Evolutionary conservation across 208 protist genomes (phyloP).

Genomic region (Kentomonas sorsogonicus): DNA sequence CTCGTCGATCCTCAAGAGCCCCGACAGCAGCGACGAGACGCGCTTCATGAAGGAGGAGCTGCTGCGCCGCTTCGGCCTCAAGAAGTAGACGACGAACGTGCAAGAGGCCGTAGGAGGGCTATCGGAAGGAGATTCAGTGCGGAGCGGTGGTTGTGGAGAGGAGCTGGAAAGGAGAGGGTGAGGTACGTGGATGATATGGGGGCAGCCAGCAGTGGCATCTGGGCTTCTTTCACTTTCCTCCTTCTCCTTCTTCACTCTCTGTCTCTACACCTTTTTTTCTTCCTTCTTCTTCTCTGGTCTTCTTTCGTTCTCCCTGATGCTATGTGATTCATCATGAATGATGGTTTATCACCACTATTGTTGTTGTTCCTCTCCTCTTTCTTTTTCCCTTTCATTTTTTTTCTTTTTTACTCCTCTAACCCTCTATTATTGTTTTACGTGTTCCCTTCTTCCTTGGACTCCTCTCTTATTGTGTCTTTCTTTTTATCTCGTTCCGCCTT

Average conservation of each 20-base stretch:
- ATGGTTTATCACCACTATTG: no score
- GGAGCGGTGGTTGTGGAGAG: no score
- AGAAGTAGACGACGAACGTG: no score
- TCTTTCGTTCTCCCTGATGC: not conserved
- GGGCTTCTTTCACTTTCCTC: conserved; percentile 1
- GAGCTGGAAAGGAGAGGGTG: no score
- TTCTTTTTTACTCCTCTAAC: not conserved
- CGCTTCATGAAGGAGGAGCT: conserved; percentile 81
- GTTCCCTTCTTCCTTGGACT: not conserved
- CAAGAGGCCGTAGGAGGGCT: no score
- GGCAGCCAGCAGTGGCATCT: no score
- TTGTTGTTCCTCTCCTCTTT: conserved; percentile 4
- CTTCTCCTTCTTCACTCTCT: conserved; percentile 4
- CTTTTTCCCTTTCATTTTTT: not conserved
- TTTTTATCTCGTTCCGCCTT: not conserved
- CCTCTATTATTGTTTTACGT: not conserved
- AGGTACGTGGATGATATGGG: no score
- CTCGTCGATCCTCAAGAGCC: conserved; percentile 53
- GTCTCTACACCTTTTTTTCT: conserved; percentile 4
- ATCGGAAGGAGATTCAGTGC: no score
- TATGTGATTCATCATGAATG: no score
- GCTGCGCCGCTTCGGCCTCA: conserved; percentile 40
- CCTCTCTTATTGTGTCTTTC: not conserved
- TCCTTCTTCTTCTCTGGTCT: conserved; percentile 7
- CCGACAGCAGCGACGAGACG: conserved; percentile 46